Evolutionary conservation across 75 land plant genomes (phyloP).

Genomic region (Ceratopteris richardii): DNA sequence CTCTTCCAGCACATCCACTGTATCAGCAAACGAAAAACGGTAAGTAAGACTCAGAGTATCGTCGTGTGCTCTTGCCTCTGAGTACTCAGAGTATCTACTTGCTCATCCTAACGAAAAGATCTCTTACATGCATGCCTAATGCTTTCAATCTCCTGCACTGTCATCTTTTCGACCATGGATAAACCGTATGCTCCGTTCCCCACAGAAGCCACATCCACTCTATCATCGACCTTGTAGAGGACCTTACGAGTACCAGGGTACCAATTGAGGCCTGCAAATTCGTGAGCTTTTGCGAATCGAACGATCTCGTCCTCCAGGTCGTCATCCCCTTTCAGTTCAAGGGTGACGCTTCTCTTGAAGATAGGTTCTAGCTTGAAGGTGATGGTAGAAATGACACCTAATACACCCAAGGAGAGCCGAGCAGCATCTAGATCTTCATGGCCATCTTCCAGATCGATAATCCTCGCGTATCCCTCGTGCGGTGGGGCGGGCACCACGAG

Average conservation of each 20-base stretch:
- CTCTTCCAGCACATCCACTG: background rate
- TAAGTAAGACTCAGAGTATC: too few species aligned
- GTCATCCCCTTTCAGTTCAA: conserved; percentile 7
- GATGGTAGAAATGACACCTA: conserved; percentile 13
- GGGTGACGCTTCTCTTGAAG: conserved; percentile 25
- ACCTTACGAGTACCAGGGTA: conserved; percentile 9
- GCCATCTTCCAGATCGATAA: background rate
- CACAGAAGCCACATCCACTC: conserved; percentile 3
- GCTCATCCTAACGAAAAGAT: too few species aligned
- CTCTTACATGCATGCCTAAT: too few species aligned
- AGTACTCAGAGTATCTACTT: too few species aligned
- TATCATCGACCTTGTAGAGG: conserved; percentile 6
- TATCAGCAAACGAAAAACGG: background rate
- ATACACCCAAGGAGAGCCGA: conserved; percentile 9
- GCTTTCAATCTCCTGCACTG: background rate
- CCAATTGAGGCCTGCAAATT: conserved; percentile 27
- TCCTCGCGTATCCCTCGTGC: conserved; percentile 9
- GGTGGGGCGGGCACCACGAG: conserved; percentile 12
- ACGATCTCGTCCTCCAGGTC: conserved; percentile 11
- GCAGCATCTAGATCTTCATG: conserved; percentile 19
- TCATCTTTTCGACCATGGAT: background rate
- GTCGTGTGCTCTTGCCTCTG: too few species aligned
- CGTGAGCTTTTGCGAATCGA: conserved; percentile 11
- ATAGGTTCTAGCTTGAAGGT: conserved; percentile 29
- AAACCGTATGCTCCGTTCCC: conserved; percentile 24